Percentiles rank a stretch among this genome's conserved stretches.
These are phyloP conservation scores for Apiotrichum siamense DNA, from an alignment of 1,284 basidiomycete species.

Conservation along the genomic window DNA sequence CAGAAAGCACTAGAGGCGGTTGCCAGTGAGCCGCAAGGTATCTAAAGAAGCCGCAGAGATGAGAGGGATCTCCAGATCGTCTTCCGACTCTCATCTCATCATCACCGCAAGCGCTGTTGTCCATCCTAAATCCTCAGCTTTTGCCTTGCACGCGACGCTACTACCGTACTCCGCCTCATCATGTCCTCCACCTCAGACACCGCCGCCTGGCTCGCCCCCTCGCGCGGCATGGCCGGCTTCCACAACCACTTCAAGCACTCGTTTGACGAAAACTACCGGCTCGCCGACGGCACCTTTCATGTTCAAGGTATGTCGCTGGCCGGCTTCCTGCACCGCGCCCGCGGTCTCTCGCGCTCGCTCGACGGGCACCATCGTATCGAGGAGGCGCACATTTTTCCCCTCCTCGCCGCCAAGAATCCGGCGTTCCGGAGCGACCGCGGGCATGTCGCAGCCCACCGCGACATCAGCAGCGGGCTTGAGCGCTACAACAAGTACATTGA, in stretches of 20 bases:
- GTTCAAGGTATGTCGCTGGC: not conserved
- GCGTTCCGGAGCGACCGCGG: slow-evolving; percentile 51
- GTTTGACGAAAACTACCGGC: slow-evolving; percentile 6
- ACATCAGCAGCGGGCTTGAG: slow-evolving; percentile 61
- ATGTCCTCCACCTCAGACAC: not conserved
- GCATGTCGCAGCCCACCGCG: slow-evolving; percentile 58
- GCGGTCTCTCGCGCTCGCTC: too few relatives aligned
- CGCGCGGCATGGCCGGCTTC: slow-evolving; percentile 5
- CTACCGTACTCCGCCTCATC: too few relatives aligned
- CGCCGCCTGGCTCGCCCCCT: slow-evolving; percentile 8
- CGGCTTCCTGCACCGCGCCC: not conserved
- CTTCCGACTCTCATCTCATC: too few relatives aligned
- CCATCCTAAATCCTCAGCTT: too few relatives aligned
- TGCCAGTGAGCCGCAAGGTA: too few relatives aligned
- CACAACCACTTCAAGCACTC: slow-evolving; percentile 6
- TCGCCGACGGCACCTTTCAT: slow-evolving; percentile 10
- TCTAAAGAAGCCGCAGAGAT: too few relatives aligned
- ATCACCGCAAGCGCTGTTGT: too few relatives aligned
- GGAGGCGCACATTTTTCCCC: slow-evolving; percentile 57
- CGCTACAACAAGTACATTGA: slow-evolving; percentile 52
- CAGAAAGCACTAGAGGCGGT: too few relatives aligned
- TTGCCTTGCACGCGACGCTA: too few relatives aligned
- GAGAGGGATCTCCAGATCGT: too few relatives aligned
- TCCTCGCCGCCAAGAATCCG: slow-evolving; percentile 58
- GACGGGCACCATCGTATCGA: slow-evolving; percentile 65